phyloP scores from a whole-genome alignment of 2,329 filamentous ascomycete genomes.

The Colletotrichum liriopes region DNA sequence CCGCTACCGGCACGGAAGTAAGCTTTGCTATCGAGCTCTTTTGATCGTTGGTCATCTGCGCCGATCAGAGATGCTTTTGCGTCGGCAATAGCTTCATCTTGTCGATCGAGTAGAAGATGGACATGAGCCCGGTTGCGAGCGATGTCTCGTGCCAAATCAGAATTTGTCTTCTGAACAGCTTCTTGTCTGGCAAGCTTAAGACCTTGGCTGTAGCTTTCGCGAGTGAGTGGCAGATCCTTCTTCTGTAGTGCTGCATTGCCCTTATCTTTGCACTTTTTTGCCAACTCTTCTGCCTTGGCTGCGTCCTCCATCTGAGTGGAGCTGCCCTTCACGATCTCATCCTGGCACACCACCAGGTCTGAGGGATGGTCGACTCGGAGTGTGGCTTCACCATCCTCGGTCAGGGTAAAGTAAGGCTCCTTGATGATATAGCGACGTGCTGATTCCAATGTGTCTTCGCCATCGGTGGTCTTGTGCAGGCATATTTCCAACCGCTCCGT shows the following conservation, averaged over 20 bases:
- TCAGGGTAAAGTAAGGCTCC: slow-evolving; percentile 65
- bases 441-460: slow-evolving; percentile 53
- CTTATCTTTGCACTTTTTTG: slow-evolving; percentile 47
- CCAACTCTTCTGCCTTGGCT: slow-evolving; percentile 19
- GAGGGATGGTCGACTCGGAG: slow-evolving; percentile 57
- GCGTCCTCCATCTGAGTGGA: background rate
- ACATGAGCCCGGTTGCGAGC: slow-evolving; percentile 51
- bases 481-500: slow-evolving; percentile 50
- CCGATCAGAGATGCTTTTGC: slow-evolving; percentile 50
- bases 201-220: slow-evolving; percentile 49
- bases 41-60: slow-evolving; percentile 16
- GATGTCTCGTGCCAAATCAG: slow-evolving; percentile 50
- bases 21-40: slow-evolving; percentile 51
- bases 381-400: slow-evolving; percentile 55
- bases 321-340: slow-evolving; percentile 17
- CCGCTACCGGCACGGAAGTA: slow-evolving; percentile 52
- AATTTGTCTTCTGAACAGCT: slow-evolving; percentile 7
- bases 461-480: slow-evolving; percentile 53
- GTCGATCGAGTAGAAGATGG: slow-evolving; percentile 51
- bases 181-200: slow-evolving; percentile 37
- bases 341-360: slow-evolving; percentile 46
- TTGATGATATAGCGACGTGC: slow-evolving; percentile 59
- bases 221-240: slow-evolving; percentile 44
- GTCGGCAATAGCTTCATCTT: slow-evolving; percentile 51
- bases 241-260: slow-evolving; percentile 50